Evolutionary conservation across 1,284 basidiomycete genomes (phyloP).

Genomic region (Filobasidium uniguttulatum): DNA sequence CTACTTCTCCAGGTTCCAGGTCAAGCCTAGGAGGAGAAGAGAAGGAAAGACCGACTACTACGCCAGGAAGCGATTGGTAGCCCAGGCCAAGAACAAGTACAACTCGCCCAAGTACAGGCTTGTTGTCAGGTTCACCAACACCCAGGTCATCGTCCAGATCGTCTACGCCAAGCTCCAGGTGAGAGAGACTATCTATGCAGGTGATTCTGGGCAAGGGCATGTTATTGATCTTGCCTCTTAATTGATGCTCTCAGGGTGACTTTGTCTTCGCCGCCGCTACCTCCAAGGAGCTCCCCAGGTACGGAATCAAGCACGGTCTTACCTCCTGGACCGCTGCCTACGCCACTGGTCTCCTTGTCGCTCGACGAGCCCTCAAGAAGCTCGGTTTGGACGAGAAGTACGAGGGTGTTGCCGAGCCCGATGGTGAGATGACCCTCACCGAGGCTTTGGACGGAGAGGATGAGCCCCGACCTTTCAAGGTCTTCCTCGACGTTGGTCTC

Average conservation of each 20-base stretch:
- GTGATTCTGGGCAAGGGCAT: neutral
- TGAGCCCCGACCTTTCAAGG: constrained; percentile 95
- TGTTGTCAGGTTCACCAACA: constrained; percentile 96
- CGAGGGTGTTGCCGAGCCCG: constrained; percentile 84
- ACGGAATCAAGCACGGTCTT: constrained; percentile 95
- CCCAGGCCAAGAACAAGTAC: constrained; percentile 99
- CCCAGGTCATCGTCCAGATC: constrained; percentile 80
- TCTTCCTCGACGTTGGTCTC: constrained; percentile 95
- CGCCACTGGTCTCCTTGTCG: constrained; percentile 89
- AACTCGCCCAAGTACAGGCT: constrained; percentile 97
- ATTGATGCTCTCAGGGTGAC: constrained; percentile 49
- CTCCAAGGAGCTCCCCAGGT: constrained; percentile 84
- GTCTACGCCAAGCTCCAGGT: constrained; percentile 86
- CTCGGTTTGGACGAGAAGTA: constrained; percentile 98
- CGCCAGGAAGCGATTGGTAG: constrained; percentile 86
- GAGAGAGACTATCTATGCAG: neutral
- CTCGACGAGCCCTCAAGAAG: constrained; percentile 88
- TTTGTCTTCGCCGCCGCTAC: constrained; percentile 76
- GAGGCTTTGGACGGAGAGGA: constrained; percentile 67
- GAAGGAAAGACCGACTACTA: constrained; percentile 99
- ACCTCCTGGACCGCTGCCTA: constrained; percentile 99
- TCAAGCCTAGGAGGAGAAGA: constrained; percentile 81
- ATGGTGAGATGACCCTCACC: constrained; percentile 69
- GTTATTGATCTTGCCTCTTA: neutral
- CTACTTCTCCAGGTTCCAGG: constrained; percentile 96